These are phyloP conservation scores for Phanerodontia chrysosporium DNA, from an alignment of 768 basidiomycete genomes.

Conservation along the genomic window DNA sequence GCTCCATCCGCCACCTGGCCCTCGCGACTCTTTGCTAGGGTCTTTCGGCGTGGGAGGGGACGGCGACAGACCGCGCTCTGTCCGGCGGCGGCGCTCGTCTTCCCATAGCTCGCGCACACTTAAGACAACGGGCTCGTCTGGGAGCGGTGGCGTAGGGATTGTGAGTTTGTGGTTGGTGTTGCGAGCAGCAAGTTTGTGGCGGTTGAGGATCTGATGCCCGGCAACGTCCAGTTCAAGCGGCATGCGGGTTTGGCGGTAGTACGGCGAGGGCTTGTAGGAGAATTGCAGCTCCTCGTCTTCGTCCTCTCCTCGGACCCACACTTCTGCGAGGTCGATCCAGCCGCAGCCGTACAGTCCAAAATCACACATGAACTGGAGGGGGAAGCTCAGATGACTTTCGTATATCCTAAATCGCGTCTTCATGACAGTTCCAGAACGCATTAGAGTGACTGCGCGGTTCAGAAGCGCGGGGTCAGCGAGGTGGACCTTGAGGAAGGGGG, in stretches of 20 bases:
- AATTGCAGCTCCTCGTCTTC: conserved; percentile 25
- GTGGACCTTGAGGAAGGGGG: conserved; percentile 85
- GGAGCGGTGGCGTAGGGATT: conserved; percentile 50
- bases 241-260: conserved; percentile 63
- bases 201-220: conserved; percentile 83
- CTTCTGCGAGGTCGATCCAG: conserved; percentile 71
- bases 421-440: conserved; percentile 83
- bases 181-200: conserved; percentile 59
- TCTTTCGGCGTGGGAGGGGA: conserved; percentile 72
- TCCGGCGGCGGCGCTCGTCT: conserved; percentile 80
- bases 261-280: conserved; percentile 37
- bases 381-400: conserved; percentile 87
- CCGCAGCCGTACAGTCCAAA: conserved; percentile 94
- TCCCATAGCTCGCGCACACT: conserved; percentile 96
- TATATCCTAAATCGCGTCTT: conserved; percentile 72
- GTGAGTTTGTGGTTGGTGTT: conserved; percentile 60
- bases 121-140: conserved; percentile 72
- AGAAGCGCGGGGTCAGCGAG: conserved; percentile 67
- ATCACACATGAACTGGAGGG: conserved; percentile 92
- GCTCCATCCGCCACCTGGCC: conserved; percentile 58
- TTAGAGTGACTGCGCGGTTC: conserved; percentile 66
- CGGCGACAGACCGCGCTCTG: conserved; percentile 61
- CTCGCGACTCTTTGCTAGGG: conserved; percentile 59
- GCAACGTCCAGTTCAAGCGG: conserved; percentile 81
- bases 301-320: conserved; percentile 50